These are phyloP conservation scores for Blastosporella zonata DNA, from an alignment of 1,284 basidiomycete species.

Conservation along the genomic window DNA sequence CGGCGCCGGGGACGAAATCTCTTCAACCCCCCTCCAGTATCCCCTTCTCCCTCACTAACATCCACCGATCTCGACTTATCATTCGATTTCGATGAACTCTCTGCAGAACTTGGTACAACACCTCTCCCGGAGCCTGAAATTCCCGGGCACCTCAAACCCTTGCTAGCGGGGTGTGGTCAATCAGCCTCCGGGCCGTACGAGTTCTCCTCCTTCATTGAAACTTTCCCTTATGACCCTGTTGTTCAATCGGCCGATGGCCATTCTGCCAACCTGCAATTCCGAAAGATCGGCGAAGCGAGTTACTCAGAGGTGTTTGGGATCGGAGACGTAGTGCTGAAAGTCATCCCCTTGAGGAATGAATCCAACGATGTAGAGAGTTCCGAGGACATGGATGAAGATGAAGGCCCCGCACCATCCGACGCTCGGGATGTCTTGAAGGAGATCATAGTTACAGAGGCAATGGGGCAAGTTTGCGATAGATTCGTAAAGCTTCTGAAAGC, in stretches of 20 bases:
- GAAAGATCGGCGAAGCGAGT: conserved; percentile 94
- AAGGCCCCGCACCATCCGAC: conserved; percentile 67
- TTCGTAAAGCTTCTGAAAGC: conserved; percentile 81
- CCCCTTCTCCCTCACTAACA: conserved; percentile 42
- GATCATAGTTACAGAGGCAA: conserved; percentile 79
- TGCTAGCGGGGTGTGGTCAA: conserved; percentile 68
- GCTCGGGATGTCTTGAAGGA: conserved; percentile 82
- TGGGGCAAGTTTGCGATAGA: conserved; percentile 70
- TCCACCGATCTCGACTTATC: conserved; percentile 50
- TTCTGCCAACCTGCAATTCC: conserved; percentile 39
- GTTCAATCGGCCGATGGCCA: conserved; percentile 34
- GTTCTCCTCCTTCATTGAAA: conserved; percentile 76
- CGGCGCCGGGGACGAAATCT: conserved; percentile 38
- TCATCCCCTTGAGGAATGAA: conserved; percentile 73
- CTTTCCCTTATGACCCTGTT: conserved; percentile 69
- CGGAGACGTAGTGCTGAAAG: conserved; percentile 81
- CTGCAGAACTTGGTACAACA: conserved; percentile 9
- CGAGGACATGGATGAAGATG: conserved; percentile 34
- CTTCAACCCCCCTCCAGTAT: conserved; percentile 38
- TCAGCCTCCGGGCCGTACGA: conserved; percentile 53
- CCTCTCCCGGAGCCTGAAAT: conserved; percentile 23
- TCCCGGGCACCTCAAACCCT: conserved; percentile 54
- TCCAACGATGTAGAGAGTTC: conserved; percentile 16
- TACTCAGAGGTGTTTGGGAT: conserved; percentile 97
- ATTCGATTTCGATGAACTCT: conserved; percentile 52